phyloP scores from a whole-genome alignment of 768 basidiomycete genomes.

The Hygrophorus russula region DNA sequence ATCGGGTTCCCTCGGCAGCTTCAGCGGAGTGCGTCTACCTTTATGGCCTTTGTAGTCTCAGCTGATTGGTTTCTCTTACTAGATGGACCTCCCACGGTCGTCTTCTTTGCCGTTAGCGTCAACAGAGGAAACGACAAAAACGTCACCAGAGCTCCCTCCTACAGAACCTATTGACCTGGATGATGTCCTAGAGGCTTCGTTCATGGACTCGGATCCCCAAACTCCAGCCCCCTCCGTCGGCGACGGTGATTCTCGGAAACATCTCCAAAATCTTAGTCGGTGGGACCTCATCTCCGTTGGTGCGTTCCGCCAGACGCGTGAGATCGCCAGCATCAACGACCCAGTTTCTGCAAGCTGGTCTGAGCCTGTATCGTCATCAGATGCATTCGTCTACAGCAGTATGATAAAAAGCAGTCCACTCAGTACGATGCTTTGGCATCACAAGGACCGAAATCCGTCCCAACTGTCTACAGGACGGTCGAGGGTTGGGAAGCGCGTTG shows the following conservation, averaged over 20 bases:
- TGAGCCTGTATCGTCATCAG: constrained; percentile 19
- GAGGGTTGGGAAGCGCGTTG: constrained; percentile 19
- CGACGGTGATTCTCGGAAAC: constrained; percentile 18
- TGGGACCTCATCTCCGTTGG: constrained; percentile 71
- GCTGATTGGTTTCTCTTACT: constrained; percentile 5
- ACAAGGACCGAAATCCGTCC: constrained; percentile 14
- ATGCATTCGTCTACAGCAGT: constrained; percentile 29
- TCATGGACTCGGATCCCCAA: constrained; percentile 47
- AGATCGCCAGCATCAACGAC: constrained; percentile 15
- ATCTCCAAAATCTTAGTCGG: constrained; percentile 35
- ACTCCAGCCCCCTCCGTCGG: constrained; percentile 18
- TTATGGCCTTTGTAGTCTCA: constrained; percentile 2
- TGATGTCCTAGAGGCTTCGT: constrained; percentile 68
- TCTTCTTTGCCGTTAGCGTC: constrained; percentile 21
- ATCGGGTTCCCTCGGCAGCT: constrained; percentile 17
- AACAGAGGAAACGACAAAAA: constrained; percentile 22
- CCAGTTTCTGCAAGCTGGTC: constrained; percentile 21
- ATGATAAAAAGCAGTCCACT: constrained; percentile 47
- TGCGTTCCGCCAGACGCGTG: constrained; percentile 58
- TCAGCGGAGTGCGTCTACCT: constrained; percentile 22
- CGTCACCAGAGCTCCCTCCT: constrained; percentile 25
- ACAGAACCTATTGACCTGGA: constrained; percentile 54
- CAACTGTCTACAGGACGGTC: constrained; percentile 20
- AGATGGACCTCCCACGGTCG: constrained; percentile 18
- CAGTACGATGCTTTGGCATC: constrained; percentile 45